These are phyloP conservation scores for Alternaria consortialis DNA, from an alignment of 2,329 filamentous ascomycete species.

Conservation along the genomic window DNA sequence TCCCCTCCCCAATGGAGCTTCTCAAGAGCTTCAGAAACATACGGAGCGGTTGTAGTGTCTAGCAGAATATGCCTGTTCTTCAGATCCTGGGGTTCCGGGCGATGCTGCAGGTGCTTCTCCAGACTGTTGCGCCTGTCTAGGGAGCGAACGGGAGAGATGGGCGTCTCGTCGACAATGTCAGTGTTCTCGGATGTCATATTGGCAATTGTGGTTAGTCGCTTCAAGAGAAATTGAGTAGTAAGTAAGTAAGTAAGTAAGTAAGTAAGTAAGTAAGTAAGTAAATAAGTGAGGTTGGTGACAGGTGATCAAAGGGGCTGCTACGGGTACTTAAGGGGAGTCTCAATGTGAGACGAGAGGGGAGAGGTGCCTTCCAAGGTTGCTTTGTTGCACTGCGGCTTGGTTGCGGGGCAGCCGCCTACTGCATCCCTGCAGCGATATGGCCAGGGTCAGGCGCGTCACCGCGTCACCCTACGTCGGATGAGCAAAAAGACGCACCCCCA, in stretches of 20 bases:
- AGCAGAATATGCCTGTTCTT: conserved; percentile 74
- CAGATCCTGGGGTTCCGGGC: conserved; percentile 66
- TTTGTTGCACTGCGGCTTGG: conserved; percentile 23
- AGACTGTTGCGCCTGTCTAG: conserved; percentile 69
- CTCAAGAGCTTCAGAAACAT: conserved; percentile 38
- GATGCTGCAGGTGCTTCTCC: conserved; percentile 59
- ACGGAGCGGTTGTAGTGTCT: conserved; percentile 73
- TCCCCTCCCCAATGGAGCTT: not conserved
- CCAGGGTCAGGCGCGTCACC: conserved; percentile 24
- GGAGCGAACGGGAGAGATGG: conserved; percentile 53
- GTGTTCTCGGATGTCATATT: conserved; percentile 42
- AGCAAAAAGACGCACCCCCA: conserved; percentile 19
- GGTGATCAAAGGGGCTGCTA: conserved; percentile 6
- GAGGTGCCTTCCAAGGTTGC: conserved; percentile 17
- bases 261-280: not conserved
- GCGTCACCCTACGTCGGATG: conserved; percentile 26
- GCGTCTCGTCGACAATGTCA: conserved; percentile 49
- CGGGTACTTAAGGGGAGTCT: conserved; percentile 22
- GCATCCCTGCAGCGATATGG: conserved; percentile 31
- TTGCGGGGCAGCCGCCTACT: conserved; percentile 32
- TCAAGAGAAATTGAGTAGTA: not conserved
- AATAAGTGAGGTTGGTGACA: not conserved
- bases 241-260: not conserved
- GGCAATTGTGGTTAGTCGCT: conserved; percentile 18
- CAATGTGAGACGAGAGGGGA: conserved; percentile 18